phyloP scores from a whole-genome alignment of 2,329 filamentous ascomycete genomes.

The Cladosporium velox region DNA sequence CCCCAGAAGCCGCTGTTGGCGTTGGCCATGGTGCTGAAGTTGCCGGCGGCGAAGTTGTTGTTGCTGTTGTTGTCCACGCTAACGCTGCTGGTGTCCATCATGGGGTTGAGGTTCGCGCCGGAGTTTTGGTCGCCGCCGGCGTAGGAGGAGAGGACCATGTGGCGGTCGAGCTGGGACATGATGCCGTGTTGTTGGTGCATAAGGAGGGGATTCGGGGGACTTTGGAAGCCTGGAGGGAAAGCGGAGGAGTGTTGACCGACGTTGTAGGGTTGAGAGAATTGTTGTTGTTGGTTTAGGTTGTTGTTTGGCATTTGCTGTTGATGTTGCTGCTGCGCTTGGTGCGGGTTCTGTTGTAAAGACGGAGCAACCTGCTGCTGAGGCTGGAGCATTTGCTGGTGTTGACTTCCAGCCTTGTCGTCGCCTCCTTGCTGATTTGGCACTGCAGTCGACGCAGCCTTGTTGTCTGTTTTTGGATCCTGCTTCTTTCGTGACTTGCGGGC shows the following conservation, averaged over 20 bases:
- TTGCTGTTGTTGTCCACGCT: conserved; percentile 21
- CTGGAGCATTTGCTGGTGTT: conserved; percentile 30
- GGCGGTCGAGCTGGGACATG: conserved; percentile 71
- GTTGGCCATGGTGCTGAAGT: conserved; percentile 22
- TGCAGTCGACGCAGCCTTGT: conserved; percentile 24
- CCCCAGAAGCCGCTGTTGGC: conserved; percentile 31
- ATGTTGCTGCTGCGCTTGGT: conserved; percentile 24
- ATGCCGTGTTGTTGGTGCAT: conserved; percentile 46
- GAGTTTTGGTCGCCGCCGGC: conserved; percentile 51
- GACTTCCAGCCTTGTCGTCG: conserved; percentile 28
- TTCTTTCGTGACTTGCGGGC: conserved; percentile 44
- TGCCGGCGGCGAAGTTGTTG: conserved; percentile 5
- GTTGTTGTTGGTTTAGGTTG: conserved; percentile 16
- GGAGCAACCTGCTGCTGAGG: conserved; percentile 24
- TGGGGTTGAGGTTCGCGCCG: conserved; percentile 28
- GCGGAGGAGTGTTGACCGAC: conserved; percentile 52
- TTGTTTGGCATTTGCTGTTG: conserved; percentile 15
- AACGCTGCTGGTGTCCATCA: conserved; percentile 21
- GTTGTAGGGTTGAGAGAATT: conserved; percentile 34
- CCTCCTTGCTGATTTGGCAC: conserved; percentile 26
- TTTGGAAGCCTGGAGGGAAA: conserved; percentile 30
- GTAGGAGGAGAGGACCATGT: conserved; percentile 76
- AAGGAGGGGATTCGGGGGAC: conserved; percentile 35
- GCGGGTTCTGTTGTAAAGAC: conserved; percentile 28
- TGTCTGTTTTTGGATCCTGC: conserved; percentile 34